Percentiles rank a stretch among this genome's conserved stretches.
These are phyloP conservation scores for Stephanodiscus minutulus DNA, from an alignment of 108 stramenopile genomes.

Conservation along the genomic window DNA sequence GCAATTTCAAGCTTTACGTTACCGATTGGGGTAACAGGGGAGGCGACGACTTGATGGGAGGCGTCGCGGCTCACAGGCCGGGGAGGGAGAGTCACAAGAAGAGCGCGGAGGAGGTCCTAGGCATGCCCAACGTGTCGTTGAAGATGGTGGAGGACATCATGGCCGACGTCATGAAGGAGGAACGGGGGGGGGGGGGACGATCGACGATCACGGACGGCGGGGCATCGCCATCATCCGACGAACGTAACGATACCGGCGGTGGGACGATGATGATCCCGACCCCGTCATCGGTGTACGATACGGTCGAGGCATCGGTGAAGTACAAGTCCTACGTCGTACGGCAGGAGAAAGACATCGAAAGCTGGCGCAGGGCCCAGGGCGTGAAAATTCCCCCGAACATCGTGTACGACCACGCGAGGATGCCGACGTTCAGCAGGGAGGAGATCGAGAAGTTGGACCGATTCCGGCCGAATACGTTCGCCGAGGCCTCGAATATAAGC, in stretches of 20 bases:
- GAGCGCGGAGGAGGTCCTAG: slow-evolving; percentile 86
- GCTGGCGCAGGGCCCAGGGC: slow-evolving; percentile 88
- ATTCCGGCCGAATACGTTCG: slow-evolving; percentile 86
- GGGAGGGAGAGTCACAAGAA: slow-evolving; percentile 74
- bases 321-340: slow-evolving; percentile 84
- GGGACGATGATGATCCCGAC: slow-evolving; percentile 32
- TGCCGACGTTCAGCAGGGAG: slow-evolving; percentile 91
- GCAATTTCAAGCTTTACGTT: slow-evolving; percentile 73
- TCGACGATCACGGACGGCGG: no score
- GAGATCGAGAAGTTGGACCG: slow-evolving; percentile 84
- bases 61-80: slow-evolving; percentile 60
- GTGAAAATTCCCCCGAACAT: slow-evolving; percentile 89
- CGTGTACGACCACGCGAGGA: slow-evolving; percentile 67
- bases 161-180: slow-evolving; percentile 45
- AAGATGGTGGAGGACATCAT: slow-evolving; percentile 83
- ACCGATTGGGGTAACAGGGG: slow-evolving; percentile 82
- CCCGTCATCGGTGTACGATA: slow-evolving; percentile 80
- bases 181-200: slow-evolving; percentile 19
- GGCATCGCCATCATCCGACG: background rate
- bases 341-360: slow-evolving; percentile 94
- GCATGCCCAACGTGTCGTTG: slow-evolving; percentile 86
- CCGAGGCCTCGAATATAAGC: slow-evolving; percentile 91
- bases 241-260: slow-evolving; percentile 18
- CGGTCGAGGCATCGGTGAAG: slow-evolving; percentile 93
- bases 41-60: slow-evolving; percentile 78